These are phyloP conservation scores for Trapa bicornis DNA, from an alignment of 345 rosid genomes.

Conservation along the genomic window DNA sequence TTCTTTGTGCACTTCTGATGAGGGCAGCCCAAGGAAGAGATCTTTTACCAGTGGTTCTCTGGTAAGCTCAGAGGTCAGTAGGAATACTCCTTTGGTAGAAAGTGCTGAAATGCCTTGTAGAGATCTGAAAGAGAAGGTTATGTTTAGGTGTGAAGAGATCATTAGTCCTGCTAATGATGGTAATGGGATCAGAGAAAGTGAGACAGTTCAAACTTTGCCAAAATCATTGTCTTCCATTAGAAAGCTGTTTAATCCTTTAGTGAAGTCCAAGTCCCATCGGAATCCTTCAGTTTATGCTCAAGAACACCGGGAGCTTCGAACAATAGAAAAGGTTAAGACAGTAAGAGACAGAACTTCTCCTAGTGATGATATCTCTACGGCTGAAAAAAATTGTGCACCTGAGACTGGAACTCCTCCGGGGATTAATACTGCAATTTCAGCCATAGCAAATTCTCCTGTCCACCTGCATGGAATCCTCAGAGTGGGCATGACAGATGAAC, in stretches of 20 bases:
- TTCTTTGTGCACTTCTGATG: conserved; percentile 52
- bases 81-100: conserved; percentile 8
- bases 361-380: conserved; percentile 27
- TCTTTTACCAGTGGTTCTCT: conserved; percentile 13
- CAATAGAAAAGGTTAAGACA: conserved; percentile 14
- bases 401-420: conserved; percentile 11
- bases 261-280: conserved; percentile 62
- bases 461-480: conserved; percentile 71
- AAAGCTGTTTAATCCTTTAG: conserved; percentile 76
- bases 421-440: conserved; percentile 19
- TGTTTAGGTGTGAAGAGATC: conserved; percentile 25
- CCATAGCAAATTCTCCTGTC: conserved; percentile 46
- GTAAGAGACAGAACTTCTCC: conserved; percentile 23
- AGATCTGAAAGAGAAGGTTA: conserved; percentile 22
- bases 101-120: conserved; percentile 13
- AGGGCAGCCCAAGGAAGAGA: conserved; percentile 38
- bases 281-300: conserved; percentile 37
- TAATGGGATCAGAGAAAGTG: conserved; percentile 26
- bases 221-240: conserved; percentile 49
- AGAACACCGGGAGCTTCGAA: conserved; percentile 23
- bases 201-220: conserved; percentile 22
- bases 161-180: conserved; percentile 29
- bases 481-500: conserved; percentile 29
- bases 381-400: conserved; percentile 12
- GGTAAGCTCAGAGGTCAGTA: conserved; percentile 14